Conservation (phyloP, 139 green algal species). For the Protoeuglena noctilucae region DNA sequence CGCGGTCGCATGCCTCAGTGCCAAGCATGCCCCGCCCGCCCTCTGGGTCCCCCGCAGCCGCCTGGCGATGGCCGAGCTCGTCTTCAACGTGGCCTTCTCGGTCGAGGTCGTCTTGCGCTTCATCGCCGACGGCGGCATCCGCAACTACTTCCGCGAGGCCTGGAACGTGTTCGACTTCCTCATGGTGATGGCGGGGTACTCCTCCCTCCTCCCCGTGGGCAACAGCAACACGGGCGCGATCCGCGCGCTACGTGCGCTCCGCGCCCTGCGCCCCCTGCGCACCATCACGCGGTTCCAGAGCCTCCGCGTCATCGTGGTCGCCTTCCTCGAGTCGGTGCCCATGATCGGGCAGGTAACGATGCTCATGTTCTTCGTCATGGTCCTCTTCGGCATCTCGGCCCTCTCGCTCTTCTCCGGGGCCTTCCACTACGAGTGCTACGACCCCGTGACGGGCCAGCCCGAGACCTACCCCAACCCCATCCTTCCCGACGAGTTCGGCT, state of each 20-base stretch:
- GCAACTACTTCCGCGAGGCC: conserved; percentile 27
- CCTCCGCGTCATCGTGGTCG: conserved; percentile 48
- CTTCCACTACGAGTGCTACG: conserved; percentile 37
- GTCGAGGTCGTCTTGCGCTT: conserved; percentile 44
- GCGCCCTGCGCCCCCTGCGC: conserved; percentile 52
- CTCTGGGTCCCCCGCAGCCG: too few species aligned
- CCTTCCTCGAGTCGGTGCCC: conserved; percentile 55
- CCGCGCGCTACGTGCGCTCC: conserved; percentile 38
- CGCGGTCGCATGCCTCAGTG: too few species aligned
- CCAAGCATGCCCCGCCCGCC: too few species aligned
- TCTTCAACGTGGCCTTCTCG: conserved; percentile 51
- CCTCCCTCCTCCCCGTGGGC: conserved; percentile 28
- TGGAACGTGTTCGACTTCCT: conserved; percentile 56
- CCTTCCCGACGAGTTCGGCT: conserved; percentile 24
- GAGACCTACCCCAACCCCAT: conserved; percentile 4
- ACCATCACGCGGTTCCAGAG: conserved; percentile 59
- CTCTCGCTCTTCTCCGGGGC: conserved; percentile 36
- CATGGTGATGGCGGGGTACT: conserved; percentile 50
- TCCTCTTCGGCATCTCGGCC: conserved; percentile 47
- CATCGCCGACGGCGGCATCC: conserved; percentile 21
- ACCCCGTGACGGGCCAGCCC: conserved; percentile 11
- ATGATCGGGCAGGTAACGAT: conserved; percentile 36
- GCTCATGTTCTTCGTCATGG: conserved; percentile 52
- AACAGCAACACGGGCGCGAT: conserved; percentile 17
- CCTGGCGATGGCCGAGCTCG: conserved; percentile 28